These are phyloP conservation scores for Boletellus deceptivus DNA, from an alignment of 1,284 basidiomycete genomes.

Conservation along the genomic window DNA sequence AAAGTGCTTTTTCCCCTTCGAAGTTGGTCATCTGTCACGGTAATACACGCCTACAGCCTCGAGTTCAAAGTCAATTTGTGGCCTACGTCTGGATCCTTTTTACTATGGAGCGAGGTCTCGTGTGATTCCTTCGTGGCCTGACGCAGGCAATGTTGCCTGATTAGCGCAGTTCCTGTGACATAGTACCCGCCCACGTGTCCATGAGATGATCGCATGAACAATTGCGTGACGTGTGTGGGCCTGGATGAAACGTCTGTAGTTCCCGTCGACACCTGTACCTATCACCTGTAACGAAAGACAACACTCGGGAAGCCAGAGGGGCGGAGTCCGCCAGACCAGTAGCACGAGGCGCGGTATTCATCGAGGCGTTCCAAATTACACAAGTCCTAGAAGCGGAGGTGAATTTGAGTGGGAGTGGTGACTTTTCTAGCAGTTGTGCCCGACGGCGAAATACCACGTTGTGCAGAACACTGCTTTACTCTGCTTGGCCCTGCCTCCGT, in stretches of 20 bases:
- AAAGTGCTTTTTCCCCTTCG: neutral
- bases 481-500: neutral
- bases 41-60: neutral
- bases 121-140: neutral
- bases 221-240: neutral
- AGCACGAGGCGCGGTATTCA: constrained; percentile 8
- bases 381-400: neutral
- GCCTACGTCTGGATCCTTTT: neutral
- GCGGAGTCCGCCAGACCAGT: neutral
- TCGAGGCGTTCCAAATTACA: neutral
- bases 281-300: neutral
- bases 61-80: neutral
- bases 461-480: neutral
- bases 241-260: neutral
- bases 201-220: neutral
- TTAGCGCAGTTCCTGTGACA: neutral
- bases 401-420: neutral
- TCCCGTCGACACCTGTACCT: neutral
- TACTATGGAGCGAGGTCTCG: neutral
- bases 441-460: constrained; percentile 1
- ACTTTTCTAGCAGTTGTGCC: neutral
- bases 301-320: neutral
- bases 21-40: neutral
- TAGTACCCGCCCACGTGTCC: neutral
- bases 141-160: neutral